A percentile compares a stretch with the other conserved stretches of the same genome.
These are phyloP conservation scores for Leccinellum rugosiceps DNA, from an alignment of 768 basidiomycete species.

Conservation along the genomic window DNA sequence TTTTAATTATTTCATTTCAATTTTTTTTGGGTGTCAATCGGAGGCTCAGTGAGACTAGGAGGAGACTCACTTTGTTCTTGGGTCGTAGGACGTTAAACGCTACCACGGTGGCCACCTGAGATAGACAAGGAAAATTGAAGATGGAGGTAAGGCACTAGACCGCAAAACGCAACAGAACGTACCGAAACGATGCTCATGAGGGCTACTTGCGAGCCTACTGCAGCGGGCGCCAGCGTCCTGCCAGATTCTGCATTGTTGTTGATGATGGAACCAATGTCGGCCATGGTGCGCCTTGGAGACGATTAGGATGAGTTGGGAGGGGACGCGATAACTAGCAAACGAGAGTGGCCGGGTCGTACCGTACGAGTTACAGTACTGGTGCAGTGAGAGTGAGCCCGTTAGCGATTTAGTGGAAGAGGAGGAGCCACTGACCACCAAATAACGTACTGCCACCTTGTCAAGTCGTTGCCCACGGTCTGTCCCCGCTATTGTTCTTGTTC, in stretches of 20 bases:
- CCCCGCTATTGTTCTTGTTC: not conserved
- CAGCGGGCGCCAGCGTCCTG: slow-evolving; percentile 74
- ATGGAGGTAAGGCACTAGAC: not conserved
- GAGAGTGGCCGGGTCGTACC: slow-evolving; percentile 20
- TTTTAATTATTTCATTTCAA: not conserved
- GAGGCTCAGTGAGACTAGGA: not conserved
- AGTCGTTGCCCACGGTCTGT: not conserved
- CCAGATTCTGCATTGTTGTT: slow-evolving; percentile 28
- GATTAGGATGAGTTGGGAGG: slow-evolving; percentile 17
- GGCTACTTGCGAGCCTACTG: slow-evolving; percentile 74
- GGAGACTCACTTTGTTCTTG: slow-evolving; percentile 66
- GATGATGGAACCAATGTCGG: slow-evolving; percentile 33
- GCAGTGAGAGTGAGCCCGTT: not conserved
- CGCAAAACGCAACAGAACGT: slow-evolving; percentile 31
- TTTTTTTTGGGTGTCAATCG: not conserved
- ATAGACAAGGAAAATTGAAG: not conserved
- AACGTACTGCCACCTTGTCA: too few relatives aligned
- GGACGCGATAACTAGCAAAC: slow-evolving; percentile 14
- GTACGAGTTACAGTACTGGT: slow-evolving; percentile 10
- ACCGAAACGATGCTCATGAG: slow-evolving; percentile 75
- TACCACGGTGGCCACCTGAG: slow-evolving; percentile 61
- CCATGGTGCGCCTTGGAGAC: slow-evolving; percentile 23
- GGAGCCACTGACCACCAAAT: too few relatives aligned
- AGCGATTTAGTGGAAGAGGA: too few relatives aligned
- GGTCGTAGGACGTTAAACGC: slow-evolving; percentile 86